Base-by-base conservation (phyloP, 164 flowering plant species). In the Nymphaea colorata region DNA sequence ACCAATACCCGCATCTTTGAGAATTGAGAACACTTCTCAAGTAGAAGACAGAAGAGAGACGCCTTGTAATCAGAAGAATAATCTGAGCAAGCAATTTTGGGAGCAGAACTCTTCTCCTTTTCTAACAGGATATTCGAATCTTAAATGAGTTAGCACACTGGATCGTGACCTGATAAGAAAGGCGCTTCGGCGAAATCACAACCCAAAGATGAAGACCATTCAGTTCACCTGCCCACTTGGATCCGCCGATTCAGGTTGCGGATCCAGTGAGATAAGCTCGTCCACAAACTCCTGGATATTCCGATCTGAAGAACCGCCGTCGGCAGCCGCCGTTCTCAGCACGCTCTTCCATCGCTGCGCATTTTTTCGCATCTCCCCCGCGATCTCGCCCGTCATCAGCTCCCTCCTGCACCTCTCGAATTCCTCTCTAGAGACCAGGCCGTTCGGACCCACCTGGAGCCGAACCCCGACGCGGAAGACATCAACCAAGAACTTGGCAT, bases 281-380 rank as follows among this genome's bases (percentile, higher is more conserved):
- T 75, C 74, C 7, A 87, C 81, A 66, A 91, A 85, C 10, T 62
- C 76, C 10, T 76, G 73, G 10, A 91, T 7, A 62, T 82, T 86
- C 69, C 69, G 62, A 51, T 82, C 77, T 2, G 97, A 88, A 14
- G 92, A 86, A 2, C 94, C 97, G 25, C 94, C 94, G 2, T 75
- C 84, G 3, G 79, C 83, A 62, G 80, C 81, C 4, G 95, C 97
- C 42, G 74, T 81, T 74, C 73, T 80, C 18, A 93, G 90, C 62
- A 65, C 79, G 66, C 62, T 74, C 83, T 83, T 89, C 91, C 87
- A 85, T 76, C 79, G 81, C 68, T 75, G 4, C 0, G 86, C 84
- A 18, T 83, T 87, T 51, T 67, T 59, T 78, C 72, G 84, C 75
- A 88, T 71, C 73, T 88, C 89, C 67, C 1, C 83, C 2, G 91